Evolutionary conservation across 805 yeast genomes (phyloP).

Genomic region (Candida awuae): DNA sequence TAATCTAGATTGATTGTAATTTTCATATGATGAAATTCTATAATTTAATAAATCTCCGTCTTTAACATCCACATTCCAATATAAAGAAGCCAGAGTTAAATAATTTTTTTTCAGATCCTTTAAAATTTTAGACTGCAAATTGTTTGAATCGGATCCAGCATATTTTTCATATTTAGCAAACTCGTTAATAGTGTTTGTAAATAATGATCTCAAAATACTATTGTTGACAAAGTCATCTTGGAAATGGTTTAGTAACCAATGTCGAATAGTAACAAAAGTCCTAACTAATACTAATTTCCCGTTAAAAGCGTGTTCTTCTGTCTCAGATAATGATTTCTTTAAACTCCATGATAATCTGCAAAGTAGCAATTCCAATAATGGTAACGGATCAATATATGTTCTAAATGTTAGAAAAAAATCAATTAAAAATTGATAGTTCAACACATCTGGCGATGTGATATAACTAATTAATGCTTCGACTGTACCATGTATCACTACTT

Average conservation of each 20-base stretch:
- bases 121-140: slow-evolving; percentile 23
- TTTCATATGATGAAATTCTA: slow-evolving; percentile 21
- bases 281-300: slow-evolving; percentile 69
- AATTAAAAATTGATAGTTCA: slow-evolving; percentile 70
- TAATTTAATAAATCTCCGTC: slow-evolving; percentile 17
- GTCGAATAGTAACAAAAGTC: slow-evolving; percentile 79
- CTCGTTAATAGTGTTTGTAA: slow-evolving; percentile 37
- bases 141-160: slow-evolving; percentile 10
- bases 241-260: slow-evolving; percentile 85
- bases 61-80: slow-evolving; percentile 24
- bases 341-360: slow-evolving; percentile 70
- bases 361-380: slow-evolving; percentile 52
- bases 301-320: slow-evolving; percentile 28
- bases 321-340: slow-evolving; percentile 20
- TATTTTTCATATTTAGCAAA: slow-evolving; percentile 23
- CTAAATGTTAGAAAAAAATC: slow-evolving; percentile 86
- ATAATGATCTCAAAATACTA: slow-evolving; percentile 37
- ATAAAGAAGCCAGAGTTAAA: slow-evolving; percentile 24
- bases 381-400: slow-evolving; percentile 50
- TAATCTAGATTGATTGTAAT: slow-evolving; percentile 27
- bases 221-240: slow-evolving; percentile 69
- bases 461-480: slow-evolving; percentile 43
- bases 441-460: slow-evolving; percentile 60
- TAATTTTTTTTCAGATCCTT: slow-evolving; percentile 30
- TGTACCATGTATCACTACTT: slow-evolving; percentile 21